Base-by-base conservation (phyloP, 306 rosid genomes). In the Quercus alba region DNA sequence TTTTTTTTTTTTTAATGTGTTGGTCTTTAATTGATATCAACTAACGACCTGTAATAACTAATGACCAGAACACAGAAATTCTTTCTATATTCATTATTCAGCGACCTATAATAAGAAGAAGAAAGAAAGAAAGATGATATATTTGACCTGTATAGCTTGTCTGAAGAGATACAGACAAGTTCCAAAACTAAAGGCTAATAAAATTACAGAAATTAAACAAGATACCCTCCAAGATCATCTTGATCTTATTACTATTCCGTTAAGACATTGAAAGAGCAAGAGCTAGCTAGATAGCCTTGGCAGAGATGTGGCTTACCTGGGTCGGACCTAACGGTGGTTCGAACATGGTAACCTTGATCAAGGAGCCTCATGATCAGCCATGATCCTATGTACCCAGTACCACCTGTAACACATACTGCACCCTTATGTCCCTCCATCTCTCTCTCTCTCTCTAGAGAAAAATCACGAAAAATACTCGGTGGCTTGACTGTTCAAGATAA, bases 341-440 rank as follows among this genome's bases (percentile, higher is more conserved):
- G 85, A 41, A 89, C 91, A 49, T 58, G 31, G 77, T 87, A 89
- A 8, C 93, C 93, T 51, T 75, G 75, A 20, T 85, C 82, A 77
- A 89, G 91, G 70, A 89, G 89, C 70, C 71, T 83, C 81, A 75
- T 75, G 72, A 89, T 73, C 44, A 87, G 31, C 89, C 91, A 89
- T 63, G 91, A 89, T 28, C 80, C 91, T 59, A 87, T 20, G 44
- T 70, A 89, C 25, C 93, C 89, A 3, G 89, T 85, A 3, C 89
- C 93, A 30, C 89, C 89, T 1, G 89, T 85, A 6, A 85, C 91
- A 82, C 93, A 87, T 0, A 89, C 84, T 59, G 74, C 75, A 0
- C 90, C 90, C 63, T 74, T 80, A 5, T 56, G 67, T 26, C 81
- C 78, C 6, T 81, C 87, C 89, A 87, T 87, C 56, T 55, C 76